Evolutionary conservation across 495 filamentous ascomycete genomes (phyloP).

Genomic region (Podospora didyma): DNA sequence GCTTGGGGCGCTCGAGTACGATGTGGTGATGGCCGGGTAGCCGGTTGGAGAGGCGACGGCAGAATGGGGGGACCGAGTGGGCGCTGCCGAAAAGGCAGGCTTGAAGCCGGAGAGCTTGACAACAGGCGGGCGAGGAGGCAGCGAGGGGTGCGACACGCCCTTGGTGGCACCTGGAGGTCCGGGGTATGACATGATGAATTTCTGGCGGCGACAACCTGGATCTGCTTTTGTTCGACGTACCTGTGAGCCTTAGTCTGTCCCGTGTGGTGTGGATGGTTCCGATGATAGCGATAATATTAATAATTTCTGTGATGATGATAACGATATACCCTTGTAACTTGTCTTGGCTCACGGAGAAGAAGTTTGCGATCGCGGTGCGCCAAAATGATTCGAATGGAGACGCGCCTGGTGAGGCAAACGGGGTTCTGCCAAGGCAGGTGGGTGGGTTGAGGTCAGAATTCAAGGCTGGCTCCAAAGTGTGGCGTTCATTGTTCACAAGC

Average conservation of each 20-base stretch:
- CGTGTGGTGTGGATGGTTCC: not conserved
- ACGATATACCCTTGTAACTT: too few species aligned
- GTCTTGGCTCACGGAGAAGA: too few species aligned
- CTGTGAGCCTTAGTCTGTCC: conserved; percentile 32
- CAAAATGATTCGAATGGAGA: too few species aligned
- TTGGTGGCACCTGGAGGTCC: conserved; percentile 81
- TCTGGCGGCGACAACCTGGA: conserved; percentile 44
- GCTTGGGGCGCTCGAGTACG: conserved; percentile 18
- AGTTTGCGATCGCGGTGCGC: too few species aligned
- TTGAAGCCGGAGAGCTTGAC: conserved; percentile 57
- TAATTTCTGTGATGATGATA: too few species aligned
- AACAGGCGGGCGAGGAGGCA: conserved; percentile 80
- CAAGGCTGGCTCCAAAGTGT: too few species aligned
- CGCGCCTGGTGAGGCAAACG: too few species aligned
- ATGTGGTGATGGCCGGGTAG: conserved; percentile 24
- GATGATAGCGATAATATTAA: not conserved
- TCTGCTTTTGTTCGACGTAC: conserved; percentile 41
- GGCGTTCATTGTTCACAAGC: too few species aligned
- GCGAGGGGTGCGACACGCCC: conserved; percentile 54
- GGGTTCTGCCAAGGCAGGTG: too few species aligned
- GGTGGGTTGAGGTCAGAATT: too few species aligned
- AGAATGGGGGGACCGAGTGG: conserved; percentile 16
- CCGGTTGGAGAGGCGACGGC: conserved; percentile 14
- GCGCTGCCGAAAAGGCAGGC: conserved; percentile 49
- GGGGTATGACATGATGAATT: conserved; percentile 94